phyloP scores from a whole-genome alignment of 1,284 basidiomycete species.

The Baeospora myosura region DNA sequence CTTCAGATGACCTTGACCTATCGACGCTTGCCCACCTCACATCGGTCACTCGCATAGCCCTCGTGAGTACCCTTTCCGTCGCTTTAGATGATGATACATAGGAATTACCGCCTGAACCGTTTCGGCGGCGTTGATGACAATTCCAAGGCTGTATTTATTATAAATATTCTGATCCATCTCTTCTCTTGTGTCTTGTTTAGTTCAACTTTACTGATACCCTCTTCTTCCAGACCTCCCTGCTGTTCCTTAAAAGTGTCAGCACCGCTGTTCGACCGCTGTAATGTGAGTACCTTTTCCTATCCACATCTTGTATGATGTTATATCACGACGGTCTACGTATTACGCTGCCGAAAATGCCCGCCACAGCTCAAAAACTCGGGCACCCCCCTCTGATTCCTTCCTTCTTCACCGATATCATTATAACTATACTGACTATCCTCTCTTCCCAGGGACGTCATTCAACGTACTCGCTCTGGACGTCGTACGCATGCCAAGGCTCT shows the following conservation, averaged over 20 bases:
- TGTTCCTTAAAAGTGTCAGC: neutral
- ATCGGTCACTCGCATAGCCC: constrained; percentile 4
- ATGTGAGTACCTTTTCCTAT: constrained; percentile 5
- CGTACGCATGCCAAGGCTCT: neutral
- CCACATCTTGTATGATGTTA: constrained; percentile 36
- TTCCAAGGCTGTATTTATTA: constrained; percentile 72
- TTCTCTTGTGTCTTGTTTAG: neutral
- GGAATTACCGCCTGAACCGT: constrained; percentile 74
- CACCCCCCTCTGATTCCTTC: constrained; percentile 59
- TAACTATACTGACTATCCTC: neutral
- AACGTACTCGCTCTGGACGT: neutral
- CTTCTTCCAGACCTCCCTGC: neutral
- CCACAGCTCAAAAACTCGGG: constrained; percentile 79
- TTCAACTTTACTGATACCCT: neutral
- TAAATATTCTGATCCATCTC: constrained; percentile 25
- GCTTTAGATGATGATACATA: constrained; percentile 42
- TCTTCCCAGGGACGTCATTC: neutral
- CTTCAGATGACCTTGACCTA: constrained; percentile 2
- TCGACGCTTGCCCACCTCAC: neutral
- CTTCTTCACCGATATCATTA: constrained; percentile 5
- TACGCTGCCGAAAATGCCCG: constrained; percentile 78
- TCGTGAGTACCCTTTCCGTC: constrained; percentile 10
- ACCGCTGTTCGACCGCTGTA: neutral
- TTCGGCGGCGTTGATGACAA: constrained; percentile 52
- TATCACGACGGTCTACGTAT: constrained; percentile 89